Percentiles rank a stretch among this genome's conserved stretches.
Evolutionary conservation across 176 grass and related monocot genomes (phyloP).

Genomic region (Oryza meyeriana): DNA sequence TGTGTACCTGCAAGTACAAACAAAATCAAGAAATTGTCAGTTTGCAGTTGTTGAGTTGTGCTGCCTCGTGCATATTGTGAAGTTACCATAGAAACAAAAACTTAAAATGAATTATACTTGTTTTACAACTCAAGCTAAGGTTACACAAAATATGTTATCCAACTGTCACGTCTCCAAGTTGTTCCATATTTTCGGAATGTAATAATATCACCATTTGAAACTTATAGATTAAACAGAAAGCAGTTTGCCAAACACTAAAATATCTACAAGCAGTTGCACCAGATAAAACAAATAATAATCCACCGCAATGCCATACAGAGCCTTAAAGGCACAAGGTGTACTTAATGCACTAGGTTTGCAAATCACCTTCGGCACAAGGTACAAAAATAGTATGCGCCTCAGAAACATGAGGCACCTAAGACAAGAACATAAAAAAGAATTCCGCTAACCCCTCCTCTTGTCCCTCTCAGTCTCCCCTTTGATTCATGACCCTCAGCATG

Average conservation of each 20-base stretch:
- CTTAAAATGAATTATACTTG: background rate
- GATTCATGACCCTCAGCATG: background rate
- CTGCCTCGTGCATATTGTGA: background rate
- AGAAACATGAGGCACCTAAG: background rate
- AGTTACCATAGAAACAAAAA: background rate
- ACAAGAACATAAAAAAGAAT: background rate
- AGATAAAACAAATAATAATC: no score
- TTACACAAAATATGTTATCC: no score
- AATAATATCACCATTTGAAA: no score
- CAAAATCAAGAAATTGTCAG: background rate
- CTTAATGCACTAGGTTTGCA: background rate
- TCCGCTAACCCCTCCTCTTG: background rate
- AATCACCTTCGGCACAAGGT: background rate
- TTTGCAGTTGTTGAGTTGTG: background rate
- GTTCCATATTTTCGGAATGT: no score
- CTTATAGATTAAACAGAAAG: no score
- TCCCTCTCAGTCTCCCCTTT: background rate
- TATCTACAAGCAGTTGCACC: no score
- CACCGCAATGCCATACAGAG: no score
- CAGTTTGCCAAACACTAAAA: no score
- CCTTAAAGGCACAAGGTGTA: background rate
- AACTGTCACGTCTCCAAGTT: no score
- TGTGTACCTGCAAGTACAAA: constrained; percentile 71
- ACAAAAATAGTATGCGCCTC: background rate
- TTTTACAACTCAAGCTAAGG: no score